Base-by-base conservation (phyloP, 2,329 filamentous ascomycete genomes). In the Diaporthe australafricana region DNA sequence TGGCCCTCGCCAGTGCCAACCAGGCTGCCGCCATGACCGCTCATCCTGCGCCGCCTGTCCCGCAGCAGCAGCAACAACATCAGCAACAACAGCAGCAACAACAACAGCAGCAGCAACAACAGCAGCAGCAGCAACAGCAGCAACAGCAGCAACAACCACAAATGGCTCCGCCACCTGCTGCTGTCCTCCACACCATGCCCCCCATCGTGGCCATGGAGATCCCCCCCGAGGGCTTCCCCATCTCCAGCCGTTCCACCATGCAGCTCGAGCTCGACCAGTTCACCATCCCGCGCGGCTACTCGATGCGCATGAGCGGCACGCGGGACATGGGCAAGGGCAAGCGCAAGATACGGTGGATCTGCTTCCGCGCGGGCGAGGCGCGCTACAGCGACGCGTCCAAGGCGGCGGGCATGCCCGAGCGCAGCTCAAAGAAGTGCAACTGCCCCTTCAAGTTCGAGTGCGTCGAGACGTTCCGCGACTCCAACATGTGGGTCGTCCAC, bases 261-360 rank as follows among this genome's bases (percentile, higher is more conserved):
- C 80, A 82, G 72, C 79, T 80, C 32, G 80, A 81, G 76, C 80
- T 82, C 1, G 80, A 82, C 75, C 68, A 74, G 57, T 82, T 77
- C 77, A 82, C 80, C 27, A 77, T 82, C 25, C 80, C 80, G 12
- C 79, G 80, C 50, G 80, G 80, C 45, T 82, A 82, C 75, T 81
- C 79, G 75, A 81, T 82, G 80, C 80, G 80, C 74, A 81, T 82
- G 76, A 80, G 80, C 67, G 80, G 80, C 56, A 81, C 80, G 45
- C 80, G 81, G 17, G 79, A 80, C 40, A 79, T 80, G 63, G 80
- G 80, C 74, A 73, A 73, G 72, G 72, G 72, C 3, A 81, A 80
- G 62, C 79, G 79, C 73, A 82, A 82, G 73, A 80, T 82, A 68
- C 80, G 80, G 48, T 81, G 80, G 79, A 80, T 82, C 60, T 82